Base-by-base conservation (phyloP, 2,329 filamentous ascomycete species). In the Blastomyces emzantsi region DNA sequence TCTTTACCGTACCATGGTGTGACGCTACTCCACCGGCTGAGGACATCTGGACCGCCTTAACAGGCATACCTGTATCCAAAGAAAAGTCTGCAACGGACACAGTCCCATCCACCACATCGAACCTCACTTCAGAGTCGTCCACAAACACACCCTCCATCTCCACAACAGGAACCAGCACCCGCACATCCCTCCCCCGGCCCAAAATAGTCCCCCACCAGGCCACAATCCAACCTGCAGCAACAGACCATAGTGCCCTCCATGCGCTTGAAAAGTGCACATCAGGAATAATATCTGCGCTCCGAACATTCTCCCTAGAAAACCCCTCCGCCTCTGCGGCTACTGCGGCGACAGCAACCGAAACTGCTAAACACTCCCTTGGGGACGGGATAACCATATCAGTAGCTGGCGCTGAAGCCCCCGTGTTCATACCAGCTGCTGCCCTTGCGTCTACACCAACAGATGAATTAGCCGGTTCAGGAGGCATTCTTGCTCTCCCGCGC, bases 1-100 rank as follows among this genome's bases (percentile, higher is more conserved):
- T 87, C 25, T 88, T 87, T 76, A 85, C 83, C 11, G 81, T 87
- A 1, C 80, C 83, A 6, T 81, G 80, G 68, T 78, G 80, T 63
- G 85, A 87, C 69, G 70, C 78, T 7, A 76, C 78, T 19, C 83
- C 84, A 7, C 84, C 84, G 13, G 79, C 78, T 64, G 80, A 83
- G 54, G 80, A 82, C 52, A 87, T 88, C 67, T 88, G 85, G 83
- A 81, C 83, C 51, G 83, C 84, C 2, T 69, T 81, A 13, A 80
- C 78, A 22, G 78, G 77, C 54, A 69, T 76, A 36, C 66, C 72
- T 4, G 69, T 76, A 47, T 69, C 73, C 45, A 65, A 69, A 43
- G 65, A 61, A 45, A 61, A 67, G 1, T 65, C 66, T 22, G 33
- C 54, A 7, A 28, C 66, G 33, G 15, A 67, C 54, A 49, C 39